Evolutionary conservation across 106 monocot genomes (phyloP), one percentile per base, ranked within the genome.

Genomic region (Iris macrosiphon): DNA sequence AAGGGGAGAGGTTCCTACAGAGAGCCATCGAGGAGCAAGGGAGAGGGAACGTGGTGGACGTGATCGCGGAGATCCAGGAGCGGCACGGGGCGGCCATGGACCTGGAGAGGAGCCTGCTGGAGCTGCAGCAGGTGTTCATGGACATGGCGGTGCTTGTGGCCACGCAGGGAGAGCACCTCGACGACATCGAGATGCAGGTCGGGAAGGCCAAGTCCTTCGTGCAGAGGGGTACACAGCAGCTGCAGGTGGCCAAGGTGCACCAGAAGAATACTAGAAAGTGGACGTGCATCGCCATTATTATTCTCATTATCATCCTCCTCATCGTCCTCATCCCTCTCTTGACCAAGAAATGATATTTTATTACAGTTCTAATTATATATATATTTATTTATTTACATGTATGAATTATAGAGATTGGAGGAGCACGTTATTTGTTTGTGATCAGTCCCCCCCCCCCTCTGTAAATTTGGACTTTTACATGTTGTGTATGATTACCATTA

Each of bases 131-230:
- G 56, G 56, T 57, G 24, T 57, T 57, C n/a, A 13, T 57, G 37
- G 56, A 57, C 38, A 57, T 57, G 56, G 37, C 79, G 19, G 79
- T 79, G 40, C 31, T 79, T 31, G 79, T 79, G 40, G 60, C 49
- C 31, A 54, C 52, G 24, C 79, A 79, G 52, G 79, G 79, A 12
- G 69, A 79, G 32, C 79, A 79, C 65, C 7, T 79, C 21, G 42
- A 79, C 48, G 70, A 74, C 58, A 79, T 79, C 9, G 74, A 79
- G 70, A 70, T 69, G 42, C 69, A 79, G 15, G 65, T 79, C 7
- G 54, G 42, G 4, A 49, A 65, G 25, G 79, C 79, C 0, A 64
- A 45, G 13, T 79, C 79, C 1, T 79, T 65, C 57, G 57, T 80
- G 15, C 34, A 71, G 27, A 23, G 24, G 1, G 80, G 71, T 1